A percentile compares a stretch with the other conserved stretches of the same genome.
phyloP scores from a whole-genome alignment of 2,329 filamentous ascomycete genomes.

The Hypoxylon sp. region DNA sequence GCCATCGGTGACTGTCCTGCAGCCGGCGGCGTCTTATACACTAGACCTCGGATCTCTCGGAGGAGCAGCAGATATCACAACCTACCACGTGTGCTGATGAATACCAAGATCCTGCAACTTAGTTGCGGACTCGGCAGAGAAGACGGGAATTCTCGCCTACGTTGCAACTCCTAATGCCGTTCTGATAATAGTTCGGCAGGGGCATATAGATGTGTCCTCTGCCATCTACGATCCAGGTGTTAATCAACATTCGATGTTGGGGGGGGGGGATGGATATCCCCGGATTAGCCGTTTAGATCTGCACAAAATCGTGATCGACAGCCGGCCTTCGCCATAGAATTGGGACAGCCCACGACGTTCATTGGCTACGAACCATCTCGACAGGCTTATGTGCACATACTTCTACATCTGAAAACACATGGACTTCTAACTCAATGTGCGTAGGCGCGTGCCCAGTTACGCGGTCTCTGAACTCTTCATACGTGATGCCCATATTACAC shows the following conservation, averaged over 20 bases:
- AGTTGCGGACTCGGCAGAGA: constrained; percentile 17
- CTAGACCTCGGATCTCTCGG: constrained; percentile 34
- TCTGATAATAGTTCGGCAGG: not conserved
- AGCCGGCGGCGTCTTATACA: constrained; percentile 25
- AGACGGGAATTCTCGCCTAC: constrained; percentile 4
- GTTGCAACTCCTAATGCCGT: constrained; percentile 4
- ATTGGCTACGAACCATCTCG: constrained; percentile 23
- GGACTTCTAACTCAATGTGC: constrained; percentile 18
- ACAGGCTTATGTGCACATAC: constrained; percentile 15
- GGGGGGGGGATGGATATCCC: constrained; percentile 26
- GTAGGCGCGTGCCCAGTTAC: constrained; percentile 27
- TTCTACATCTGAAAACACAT: constrained; percentile 24
- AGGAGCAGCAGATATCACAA: constrained; percentile 19
- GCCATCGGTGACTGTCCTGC: constrained; percentile 27
- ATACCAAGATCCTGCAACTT: constrained; percentile 19
- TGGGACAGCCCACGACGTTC: constrained; percentile 11
- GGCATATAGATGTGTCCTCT: not conserved
- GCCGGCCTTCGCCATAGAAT: constrained; percentile 22
- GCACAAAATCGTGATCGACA: constrained; percentile 38
- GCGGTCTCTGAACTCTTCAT: constrained; percentile 18
- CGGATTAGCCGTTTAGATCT: constrained; percentile 39
- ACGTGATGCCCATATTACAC: constrained; percentile 31
- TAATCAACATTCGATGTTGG: constrained; percentile 23
- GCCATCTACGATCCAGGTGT: constrained; percentile 18
- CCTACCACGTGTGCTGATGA: constrained; percentile 28